These are phyloP conservation scores for Barbatosphaeria neglecta DNA, from an alignment of 495 filamentous ascomycete species.

Conservation along the genomic window DNA sequence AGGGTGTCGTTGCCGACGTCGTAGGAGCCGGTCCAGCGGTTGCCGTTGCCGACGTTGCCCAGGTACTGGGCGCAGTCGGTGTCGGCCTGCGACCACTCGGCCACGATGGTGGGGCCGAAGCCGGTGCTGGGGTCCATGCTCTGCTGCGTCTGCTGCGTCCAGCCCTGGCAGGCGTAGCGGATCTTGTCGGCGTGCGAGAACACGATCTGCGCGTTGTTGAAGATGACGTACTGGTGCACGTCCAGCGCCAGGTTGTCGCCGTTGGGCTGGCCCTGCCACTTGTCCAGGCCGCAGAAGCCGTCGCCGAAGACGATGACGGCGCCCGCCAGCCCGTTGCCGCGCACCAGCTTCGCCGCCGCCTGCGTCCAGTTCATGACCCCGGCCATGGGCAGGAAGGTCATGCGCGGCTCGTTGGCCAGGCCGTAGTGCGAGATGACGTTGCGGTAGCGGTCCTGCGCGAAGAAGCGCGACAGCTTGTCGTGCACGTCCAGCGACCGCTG, in stretches of 20 bases:
- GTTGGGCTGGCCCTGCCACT: constrained; percentile 62
- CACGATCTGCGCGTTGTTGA: constrained; percentile 64
- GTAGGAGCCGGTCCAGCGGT: constrained; percentile 78
- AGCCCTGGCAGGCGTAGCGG: constrained; percentile 72
- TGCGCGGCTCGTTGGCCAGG: constrained; percentile 76
- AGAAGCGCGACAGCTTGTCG: constrained; percentile 69
- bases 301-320: constrained; percentile 63
- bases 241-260: constrained; percentile 58
- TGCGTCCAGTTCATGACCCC: constrained; percentile 61
- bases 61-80: constrained; percentile 85
- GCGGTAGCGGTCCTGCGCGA: constrained; percentile 72
- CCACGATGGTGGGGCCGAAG: constrained; percentile 93
- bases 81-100: constrained; percentile 97
- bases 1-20: constrained; percentile 43
- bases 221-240: constrained; percentile 89
- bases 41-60: constrained; percentile 81
- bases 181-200: constrained; percentile 66
- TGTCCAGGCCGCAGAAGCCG: constrained; percentile 67
- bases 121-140: constrained; percentile 64
- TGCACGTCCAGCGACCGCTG: constrained; percentile 75
- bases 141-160: constrained; percentile 63
- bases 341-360: constrained; percentile 50
- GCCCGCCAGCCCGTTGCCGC: constrained; percentile 55
- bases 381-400: constrained; percentile 48
- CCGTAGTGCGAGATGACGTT: constrained; percentile 79